Base-by-base conservation (phyloP, 2,329 filamentous ascomycete species). In the Dothideomycetes sp. region DNA sequence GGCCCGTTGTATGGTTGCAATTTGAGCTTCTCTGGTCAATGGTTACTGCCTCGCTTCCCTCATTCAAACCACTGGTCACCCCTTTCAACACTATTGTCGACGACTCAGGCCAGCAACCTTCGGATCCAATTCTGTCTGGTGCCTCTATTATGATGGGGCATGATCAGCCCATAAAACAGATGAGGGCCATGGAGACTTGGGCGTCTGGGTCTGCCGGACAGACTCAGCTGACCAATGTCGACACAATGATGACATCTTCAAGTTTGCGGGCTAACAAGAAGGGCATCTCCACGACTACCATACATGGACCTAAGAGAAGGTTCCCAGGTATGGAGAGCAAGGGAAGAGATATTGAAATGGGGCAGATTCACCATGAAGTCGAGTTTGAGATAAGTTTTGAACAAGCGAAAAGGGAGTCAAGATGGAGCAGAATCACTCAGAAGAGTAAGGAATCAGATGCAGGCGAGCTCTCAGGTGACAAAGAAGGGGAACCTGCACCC, bases 31-130 rank as follows among this genome's bases (percentile, higher is more conserved):
- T 40, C 2, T 46, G 45, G 45, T 41, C 35, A 7, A 31, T 44
- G 25, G 31, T 41, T n/a, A 35, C 45, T 6, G 45, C 45, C 6
- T 46, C 45, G 15, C 35, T 46, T 5, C 45, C 45, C 3, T 42
- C 40, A 11, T 42, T 46, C 19, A 41, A 42, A 22, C 37, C 37
- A 2, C 20, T 40, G 7, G 22, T 44, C 7, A 32, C 37, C 5
- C 37, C 37, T 20, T 40, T 40, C 17, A n/a, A 40, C 9, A 40
- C 28, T n/a, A 29, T 40, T 5, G 22, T 40, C 15, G 22, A 40
- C 10, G 29, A 40, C 3, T 33, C 37, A n/a, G n/a, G 2, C 8
- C 29, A 16, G 18, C n/a, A 19, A 8, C 37, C 10, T 3, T 32
- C 28, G 3, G 13, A 11, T 4, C 11, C 37, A 11, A 22, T 11